These are phyloP conservation scores for Musa acuminata DNA, from an alignment of 176 grass and related monocot genomes.

Conservation along the genomic window DNA sequence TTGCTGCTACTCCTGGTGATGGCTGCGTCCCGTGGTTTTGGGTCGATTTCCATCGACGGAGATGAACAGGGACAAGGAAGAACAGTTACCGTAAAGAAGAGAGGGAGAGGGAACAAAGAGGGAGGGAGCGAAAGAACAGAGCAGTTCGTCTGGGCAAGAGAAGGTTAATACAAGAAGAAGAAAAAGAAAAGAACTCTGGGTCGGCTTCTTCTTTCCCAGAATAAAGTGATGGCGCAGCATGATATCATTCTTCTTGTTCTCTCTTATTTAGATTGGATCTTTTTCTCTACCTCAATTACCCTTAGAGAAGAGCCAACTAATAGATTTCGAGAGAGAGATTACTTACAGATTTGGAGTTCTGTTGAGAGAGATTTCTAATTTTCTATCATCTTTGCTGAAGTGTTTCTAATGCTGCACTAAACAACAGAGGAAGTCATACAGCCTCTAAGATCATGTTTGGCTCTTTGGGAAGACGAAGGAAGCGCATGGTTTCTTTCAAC, in stretches of 20 bases:
- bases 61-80: not conserved
- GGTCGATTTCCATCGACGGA: not conserved
- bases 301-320: not conserved
- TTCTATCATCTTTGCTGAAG: too few species aligned
- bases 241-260: not conserved
- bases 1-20: constrained; percentile 15
- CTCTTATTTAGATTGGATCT: not conserved
- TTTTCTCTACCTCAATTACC: not conserved
- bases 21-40: constrained; percentile 1
- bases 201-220: not conserved
- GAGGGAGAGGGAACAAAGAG: not conserved
- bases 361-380: too few species aligned
- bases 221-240: not conserved
- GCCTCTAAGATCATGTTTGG: too few species aligned
- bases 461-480: too few species aligned
- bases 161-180: not conserved
- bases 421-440: too few species aligned
- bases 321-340: too few species aligned
- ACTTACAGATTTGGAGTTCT: too few species aligned
- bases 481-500: too few species aligned
- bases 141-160: not conserved
- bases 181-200: not conserved
- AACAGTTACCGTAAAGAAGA: not conserved
- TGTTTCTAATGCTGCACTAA: too few species aligned
- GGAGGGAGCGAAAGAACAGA: not conserved